phyloP scores from a whole-genome alignment of 1,139 yeast species.

The Geotrichum fermentans region DNA sequence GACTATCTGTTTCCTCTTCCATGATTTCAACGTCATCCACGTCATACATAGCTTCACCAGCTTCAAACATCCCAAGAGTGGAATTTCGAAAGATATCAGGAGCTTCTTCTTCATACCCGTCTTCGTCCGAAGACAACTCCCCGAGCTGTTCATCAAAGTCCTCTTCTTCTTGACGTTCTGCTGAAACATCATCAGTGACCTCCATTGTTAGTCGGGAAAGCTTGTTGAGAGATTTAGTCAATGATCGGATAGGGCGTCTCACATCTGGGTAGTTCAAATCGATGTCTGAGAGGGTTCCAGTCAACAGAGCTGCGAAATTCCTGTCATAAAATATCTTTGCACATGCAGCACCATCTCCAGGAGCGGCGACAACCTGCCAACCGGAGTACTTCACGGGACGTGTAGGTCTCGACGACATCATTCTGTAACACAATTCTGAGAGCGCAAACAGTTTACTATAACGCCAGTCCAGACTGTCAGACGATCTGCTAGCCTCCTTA shows the following conservation, averaged over 20 bases:
- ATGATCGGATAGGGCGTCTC: constrained; percentile 51
- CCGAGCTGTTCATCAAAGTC: constrained; percentile 47
- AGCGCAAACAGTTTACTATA: constrained; percentile 56
- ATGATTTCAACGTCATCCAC: constrained; percentile 45
- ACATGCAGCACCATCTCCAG: constrained; percentile 55
- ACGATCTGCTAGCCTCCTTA: constrained; percentile 43
- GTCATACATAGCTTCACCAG: constrained; percentile 68
- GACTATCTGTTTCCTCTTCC: constrained; percentile 31
- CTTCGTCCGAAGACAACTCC: constrained; percentile 25
- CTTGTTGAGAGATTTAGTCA: constrained; percentile 57
- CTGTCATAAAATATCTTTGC: constrained; percentile 64
- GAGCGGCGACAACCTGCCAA: constrained; percentile 37
- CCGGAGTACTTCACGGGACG: constrained; percentile 27
- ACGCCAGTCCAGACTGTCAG: constrained; percentile 38
- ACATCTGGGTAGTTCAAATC: constrained; percentile 71
- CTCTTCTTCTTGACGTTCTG: constrained; percentile 48
- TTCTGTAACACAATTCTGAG: constrained; percentile 45
- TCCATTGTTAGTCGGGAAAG: constrained; percentile 48
- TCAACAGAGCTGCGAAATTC: constrained; percentile 54
- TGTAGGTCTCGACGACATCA: constrained; percentile 27
- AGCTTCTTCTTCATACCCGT: constrained; percentile 53
- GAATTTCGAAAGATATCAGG: constrained; percentile 84
- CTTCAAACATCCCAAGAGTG: constrained; percentile 90
- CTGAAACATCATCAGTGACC: constrained; percentile 43
- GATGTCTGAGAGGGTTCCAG: constrained; percentile 54